Evolutionary conservation across 768 basidiomycete species (phyloP), one percentile per base, ranked within the genome.

Genomic region (Trametes sanguinea): DNA sequence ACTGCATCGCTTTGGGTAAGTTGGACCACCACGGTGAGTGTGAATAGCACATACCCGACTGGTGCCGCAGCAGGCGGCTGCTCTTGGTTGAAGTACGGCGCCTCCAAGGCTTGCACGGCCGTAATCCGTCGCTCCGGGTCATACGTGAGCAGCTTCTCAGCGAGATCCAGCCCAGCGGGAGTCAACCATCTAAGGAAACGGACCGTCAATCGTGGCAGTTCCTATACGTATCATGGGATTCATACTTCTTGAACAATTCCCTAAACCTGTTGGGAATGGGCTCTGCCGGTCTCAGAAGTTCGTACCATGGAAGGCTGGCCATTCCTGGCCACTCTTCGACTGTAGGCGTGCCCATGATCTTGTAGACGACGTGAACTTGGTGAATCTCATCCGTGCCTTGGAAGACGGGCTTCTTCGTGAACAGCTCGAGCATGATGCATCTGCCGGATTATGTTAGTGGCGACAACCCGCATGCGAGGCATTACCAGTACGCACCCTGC

Each of bases 391-490:
- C 97, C 68, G 89, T 91, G 6, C 97, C 97, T 72, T 98, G 97
- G 73, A 99, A 99, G n/a, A 97, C 83, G 0, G 96, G 95, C 69
- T 92, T 95, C 74, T 93, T 94, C 14, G 90, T 91, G 75, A 92
- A 98, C 11, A 99, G 80, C 74, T 99, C 97, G 47, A 99, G 85
- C 90, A 98, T 98, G 68, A 99, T 99, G 74, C 97, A 98, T 46
- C 95, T 98, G 65, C 4, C 4, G 13, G 10, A 39, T 37, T 10
- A 32, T 6, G 4, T 29, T 9, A 22, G 11, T 10, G 5, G 6
- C 11, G 8, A n/a, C 22, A 22, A 22, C 22, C 22, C 22, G 22
- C 22, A 22, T 22, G 27, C 13, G 8, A n/a, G 29, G 22, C 13
- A 32, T 9, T 42, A 33, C 30, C 55, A 11, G 57, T 47, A 30